Percentiles rank a stretch among this genome's conserved stretches.
These are phyloP conservation scores for Aspergillus hancockii DNA, from an alignment of 495 filamentous ascomycete species.

Conservation along the genomic window DNA sequence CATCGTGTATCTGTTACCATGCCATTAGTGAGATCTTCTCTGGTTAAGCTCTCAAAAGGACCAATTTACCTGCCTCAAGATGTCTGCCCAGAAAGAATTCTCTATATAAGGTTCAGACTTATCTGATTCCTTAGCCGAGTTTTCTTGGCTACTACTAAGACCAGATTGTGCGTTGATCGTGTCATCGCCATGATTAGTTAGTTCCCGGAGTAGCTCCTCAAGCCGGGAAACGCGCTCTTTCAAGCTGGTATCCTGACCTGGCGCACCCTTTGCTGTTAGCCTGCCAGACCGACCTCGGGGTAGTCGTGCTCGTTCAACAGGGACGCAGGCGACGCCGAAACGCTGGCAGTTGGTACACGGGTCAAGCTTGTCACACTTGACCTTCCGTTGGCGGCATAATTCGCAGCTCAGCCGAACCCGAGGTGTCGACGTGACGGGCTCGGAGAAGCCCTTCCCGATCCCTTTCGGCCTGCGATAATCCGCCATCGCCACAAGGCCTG, in stretches of 20 bases:
- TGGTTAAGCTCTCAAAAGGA: neutral
- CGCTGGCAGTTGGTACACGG: constrained; percentile 70
- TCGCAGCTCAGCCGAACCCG: constrained; percentile 36
- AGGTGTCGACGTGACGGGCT: constrained; percentile 19
- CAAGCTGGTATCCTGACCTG: constrained; percentile 8
- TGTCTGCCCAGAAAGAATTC: constrained; percentile 37
- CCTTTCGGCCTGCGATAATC: constrained; percentile 1
- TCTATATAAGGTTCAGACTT: constrained; percentile 21
- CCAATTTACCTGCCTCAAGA: constrained; percentile 32
- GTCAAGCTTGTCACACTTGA: constrained; percentile 71
- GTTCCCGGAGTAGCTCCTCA: constrained; percentile 27
- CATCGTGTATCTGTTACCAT: constrained; percentile 3
- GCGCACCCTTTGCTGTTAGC: constrained; percentile 23
- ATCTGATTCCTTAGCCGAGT: neutral
- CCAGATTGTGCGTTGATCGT: neutral
- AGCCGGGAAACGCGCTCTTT: constrained; percentile 25
- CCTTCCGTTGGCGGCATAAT: constrained; percentile 51
- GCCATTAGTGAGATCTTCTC: neutral
- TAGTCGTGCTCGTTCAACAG: constrained; percentile 33
- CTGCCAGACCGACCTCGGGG: constrained; percentile 45
- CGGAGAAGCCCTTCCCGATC: neutral
- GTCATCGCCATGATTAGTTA: constrained; percentile 6
- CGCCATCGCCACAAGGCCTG: neutral
- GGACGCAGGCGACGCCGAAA: constrained; percentile 59
- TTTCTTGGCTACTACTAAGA: neutral